phyloP scores from a whole-genome alignment of 306 rosid genomes.

The Pyrus communis region DNA sequence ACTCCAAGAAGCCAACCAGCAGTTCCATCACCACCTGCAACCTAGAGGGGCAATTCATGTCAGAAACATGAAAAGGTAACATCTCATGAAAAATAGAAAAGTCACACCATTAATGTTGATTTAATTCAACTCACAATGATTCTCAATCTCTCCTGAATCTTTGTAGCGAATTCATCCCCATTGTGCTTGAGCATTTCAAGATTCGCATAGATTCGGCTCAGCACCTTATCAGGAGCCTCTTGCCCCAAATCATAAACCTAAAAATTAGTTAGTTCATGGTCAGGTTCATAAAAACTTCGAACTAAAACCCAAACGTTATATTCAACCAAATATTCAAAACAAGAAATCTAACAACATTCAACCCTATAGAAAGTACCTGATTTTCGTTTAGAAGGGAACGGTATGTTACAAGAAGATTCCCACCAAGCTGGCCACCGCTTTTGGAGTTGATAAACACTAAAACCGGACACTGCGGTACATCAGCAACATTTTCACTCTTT shows the following conservation, averaged over 20 bases:
- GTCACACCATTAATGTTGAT: neutral
- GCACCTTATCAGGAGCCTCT: slow-evolving; percentile 68
- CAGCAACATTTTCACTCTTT: slow-evolving; percentile 11
- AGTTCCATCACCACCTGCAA: slow-evolving; percentile 99
- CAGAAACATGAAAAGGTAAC: neutral
- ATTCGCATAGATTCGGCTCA: slow-evolving; percentile 52
- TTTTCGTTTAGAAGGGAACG: slow-evolving; percentile 46
- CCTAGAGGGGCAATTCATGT: slow-evolving; percentile 33
- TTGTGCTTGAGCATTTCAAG: slow-evolving; percentile 47
- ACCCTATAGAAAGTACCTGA: slow-evolving; percentile 37
- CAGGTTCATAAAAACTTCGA: slow-evolving; percentile 7
- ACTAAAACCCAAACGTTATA: neutral
- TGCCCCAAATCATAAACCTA: slow-evolving; percentile 87
- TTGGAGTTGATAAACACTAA: slow-evolving; percentile 74
- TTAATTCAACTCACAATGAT: slow-evolving; percentile 60
- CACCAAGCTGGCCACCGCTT: slow-evolving; percentile 99
- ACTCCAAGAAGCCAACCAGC: slow-evolving; percentile 99
- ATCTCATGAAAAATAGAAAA: neutral
- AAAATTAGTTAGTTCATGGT: slow-evolving; percentile 14
- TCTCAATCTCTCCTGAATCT: slow-evolving; percentile 45
- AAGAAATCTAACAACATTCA: neutral
- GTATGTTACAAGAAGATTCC: slow-evolving; percentile 56
- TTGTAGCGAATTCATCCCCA: slow-evolving; percentile 51
- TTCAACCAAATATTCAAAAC: neutral
- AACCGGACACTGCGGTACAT: slow-evolving; percentile 59